Evolutionary conservation across 805 yeast species (phyloP).

Genomic region (Saccharomycopsis vini): DNA sequence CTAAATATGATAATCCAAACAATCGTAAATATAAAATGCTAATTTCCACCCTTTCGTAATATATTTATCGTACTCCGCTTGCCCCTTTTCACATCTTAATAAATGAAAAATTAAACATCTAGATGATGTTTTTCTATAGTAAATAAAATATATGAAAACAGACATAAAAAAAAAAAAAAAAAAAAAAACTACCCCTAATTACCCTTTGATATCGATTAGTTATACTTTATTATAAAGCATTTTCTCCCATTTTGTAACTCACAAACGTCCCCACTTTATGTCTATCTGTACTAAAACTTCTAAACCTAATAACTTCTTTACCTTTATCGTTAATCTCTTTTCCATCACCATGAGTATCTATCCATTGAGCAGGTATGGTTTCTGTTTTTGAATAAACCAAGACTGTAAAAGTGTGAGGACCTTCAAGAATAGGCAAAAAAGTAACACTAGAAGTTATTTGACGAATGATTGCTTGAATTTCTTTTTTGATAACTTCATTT

Average conservation of each 20-base stretch:
- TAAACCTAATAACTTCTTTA: conserved; percentile 56
- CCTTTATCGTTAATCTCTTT: conserved; percentile 41
- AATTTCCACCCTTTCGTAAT: too few species aligned
- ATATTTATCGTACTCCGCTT: too few species aligned
- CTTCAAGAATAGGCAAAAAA: conserved; percentile 67
- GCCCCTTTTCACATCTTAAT: too few species aligned
- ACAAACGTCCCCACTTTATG: conserved; percentile 72
- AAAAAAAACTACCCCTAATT: too few species aligned
- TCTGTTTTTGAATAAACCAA: conserved; percentile 59
- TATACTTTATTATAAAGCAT: too few species aligned
- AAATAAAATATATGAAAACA: too few species aligned
- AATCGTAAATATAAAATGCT: too few species aligned
- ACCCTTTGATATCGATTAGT: too few species aligned
- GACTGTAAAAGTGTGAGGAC: conserved; percentile 66
- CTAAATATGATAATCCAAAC: too few species aligned
- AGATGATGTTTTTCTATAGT: too few species aligned
- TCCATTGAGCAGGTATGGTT: conserved; percentile 74
- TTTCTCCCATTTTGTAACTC: conserved; percentile 26
- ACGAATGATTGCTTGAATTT: conserved; percentile 77
- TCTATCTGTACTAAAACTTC: conserved; percentile 54
- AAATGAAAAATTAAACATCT: too few species aligned
- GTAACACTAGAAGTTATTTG: conserved; percentile 86
- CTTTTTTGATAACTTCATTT: conserved; percentile 49
- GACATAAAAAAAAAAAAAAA: too few species aligned
- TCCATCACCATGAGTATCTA: conserved; percentile 50